These are phyloP conservation scores for Ophiosphaerella korrae DNA, from an alignment of 2,329 filamentous ascomycete species.

Conservation along the genomic window DNA sequence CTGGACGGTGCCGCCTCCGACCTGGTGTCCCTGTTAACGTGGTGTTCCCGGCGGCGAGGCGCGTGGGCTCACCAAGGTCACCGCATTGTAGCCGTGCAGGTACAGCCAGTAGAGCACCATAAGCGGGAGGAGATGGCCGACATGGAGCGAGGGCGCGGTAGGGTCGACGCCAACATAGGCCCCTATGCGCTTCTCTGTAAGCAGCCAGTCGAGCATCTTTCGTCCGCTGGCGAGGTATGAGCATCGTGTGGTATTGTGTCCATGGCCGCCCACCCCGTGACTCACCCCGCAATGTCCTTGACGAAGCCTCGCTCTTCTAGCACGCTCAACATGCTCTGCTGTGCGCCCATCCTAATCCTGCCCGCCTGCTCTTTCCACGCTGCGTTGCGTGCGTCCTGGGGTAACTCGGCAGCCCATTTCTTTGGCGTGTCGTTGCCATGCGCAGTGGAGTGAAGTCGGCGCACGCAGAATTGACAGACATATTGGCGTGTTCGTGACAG, in stretches of 20 bases:
- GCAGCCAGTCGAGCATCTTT: slow-evolving; percentile 64
- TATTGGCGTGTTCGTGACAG: slow-evolving; percentile 33
- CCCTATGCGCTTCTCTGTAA: slow-evolving; percentile 69
- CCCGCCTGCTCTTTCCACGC: slow-evolving; percentile 37
- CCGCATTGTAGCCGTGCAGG: slow-evolving; percentile 71
- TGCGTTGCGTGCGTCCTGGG: slow-evolving; percentile 16
- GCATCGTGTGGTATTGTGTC: neutral
- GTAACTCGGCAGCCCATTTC: slow-evolving; percentile 28
- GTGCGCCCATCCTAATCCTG: slow-evolving; percentile 33
- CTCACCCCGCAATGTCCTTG: slow-evolving; percentile 75
- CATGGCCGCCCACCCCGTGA: slow-evolving; percentile 17
- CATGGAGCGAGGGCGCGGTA: slow-evolving; percentile 77
- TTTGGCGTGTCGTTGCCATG: slow-evolving; percentile 18
- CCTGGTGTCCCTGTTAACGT: slow-evolving; percentile 41
- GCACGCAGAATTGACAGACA: slow-evolving; percentile 36
- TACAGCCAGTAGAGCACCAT: slow-evolving; percentile 89
- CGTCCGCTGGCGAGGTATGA: slow-evolving; percentile 45
- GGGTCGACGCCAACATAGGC: slow-evolving; percentile 84
- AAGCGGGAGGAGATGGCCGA: slow-evolving; percentile 79
- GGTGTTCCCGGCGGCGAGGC: slow-evolving; percentile 5
- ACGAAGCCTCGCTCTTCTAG: slow-evolving; percentile 75
- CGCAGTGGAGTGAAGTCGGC: slow-evolving; percentile 22
- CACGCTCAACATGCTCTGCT: slow-evolving; percentile 61
- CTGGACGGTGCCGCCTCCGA: slow-evolving; percentile 76
- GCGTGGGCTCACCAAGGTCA: slow-evolving; percentile 60